Percentiles rank a stretch among this genome's conserved stretches.
phyloP scores from a whole-genome alignment of 768 basidiomycete species.

The Auriscalpium orientale region DNA sequence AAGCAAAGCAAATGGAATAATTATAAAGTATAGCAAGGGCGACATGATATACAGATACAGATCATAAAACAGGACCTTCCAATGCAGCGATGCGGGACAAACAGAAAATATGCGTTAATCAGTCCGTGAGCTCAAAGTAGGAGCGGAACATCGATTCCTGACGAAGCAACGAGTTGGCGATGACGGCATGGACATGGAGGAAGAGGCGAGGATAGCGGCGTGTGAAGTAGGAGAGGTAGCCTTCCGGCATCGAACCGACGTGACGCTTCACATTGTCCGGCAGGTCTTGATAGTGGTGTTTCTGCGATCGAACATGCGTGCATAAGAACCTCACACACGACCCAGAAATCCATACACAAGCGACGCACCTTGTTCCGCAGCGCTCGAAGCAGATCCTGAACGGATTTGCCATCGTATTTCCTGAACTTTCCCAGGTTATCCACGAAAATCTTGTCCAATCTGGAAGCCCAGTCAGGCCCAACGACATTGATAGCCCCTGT shows the following conservation, averaged over 20 bases:
- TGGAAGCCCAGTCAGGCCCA: slow-evolving; percentile 83
- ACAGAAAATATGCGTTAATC: background rate
- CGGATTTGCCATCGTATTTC: slow-evolving; percentile 88
- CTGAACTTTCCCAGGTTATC: slow-evolving; percentile 96
- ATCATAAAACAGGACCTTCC: slow-evolving; percentile 9
- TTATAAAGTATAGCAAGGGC: background rate
- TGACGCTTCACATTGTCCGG: slow-evolving; percentile 86
- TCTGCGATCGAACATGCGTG: slow-evolving; percentile 38
- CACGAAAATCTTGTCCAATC: slow-evolving; percentile 82
- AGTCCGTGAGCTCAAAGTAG: slow-evolving; percentile 73
- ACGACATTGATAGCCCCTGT: slow-evolving; percentile 61
- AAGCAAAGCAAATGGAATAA: background rate
- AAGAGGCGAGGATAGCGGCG: slow-evolving; percentile 86
- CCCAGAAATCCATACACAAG: background rate
- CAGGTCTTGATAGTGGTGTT: slow-evolving; percentile 97
- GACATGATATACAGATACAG: slow-evolving; percentile 16
- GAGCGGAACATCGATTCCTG: slow-evolving; percentile 85
- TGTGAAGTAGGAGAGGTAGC: slow-evolving; percentile 91
- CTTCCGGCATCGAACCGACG: slow-evolving; percentile 86
- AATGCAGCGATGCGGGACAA: background rate
- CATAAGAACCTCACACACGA: slow-evolving; percentile 1
- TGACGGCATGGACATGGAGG: slow-evolving; percentile 84
- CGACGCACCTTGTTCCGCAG: slow-evolving; percentile 84
- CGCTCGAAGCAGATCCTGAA: slow-evolving; percentile 89
- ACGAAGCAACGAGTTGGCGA: slow-evolving; percentile 62